These are phyloP conservation scores for Stagonosporopsis rhizophila DNA, from an alignment of 2,329 filamentous ascomycete genomes.

Conservation along the genomic window DNA sequence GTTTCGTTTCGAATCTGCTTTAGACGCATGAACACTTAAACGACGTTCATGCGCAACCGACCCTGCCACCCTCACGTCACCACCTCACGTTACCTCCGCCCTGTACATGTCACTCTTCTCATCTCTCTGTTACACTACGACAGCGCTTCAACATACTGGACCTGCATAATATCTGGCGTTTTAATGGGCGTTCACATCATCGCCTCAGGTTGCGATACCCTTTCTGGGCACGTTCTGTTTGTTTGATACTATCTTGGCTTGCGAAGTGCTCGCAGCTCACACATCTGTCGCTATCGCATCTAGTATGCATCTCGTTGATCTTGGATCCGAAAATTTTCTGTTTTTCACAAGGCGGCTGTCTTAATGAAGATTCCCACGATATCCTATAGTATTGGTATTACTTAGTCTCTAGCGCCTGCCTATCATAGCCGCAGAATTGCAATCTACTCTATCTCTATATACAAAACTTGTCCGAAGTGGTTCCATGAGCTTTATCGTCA, in stretches of 20 bases:
- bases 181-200: constrained; percentile 2
- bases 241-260: constrained; percentile 9
- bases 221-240: constrained; percentile 17
- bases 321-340: constrained; percentile 6
- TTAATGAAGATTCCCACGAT: constrained; percentile 14
- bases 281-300: constrained; percentile 29
- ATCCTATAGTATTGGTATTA: constrained; percentile 21
- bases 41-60: constrained; percentile 21
- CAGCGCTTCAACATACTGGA: constrained; percentile 13
- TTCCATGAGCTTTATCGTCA: background rate
- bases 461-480: constrained; percentile 1
- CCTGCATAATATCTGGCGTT: constrained; percentile 29
- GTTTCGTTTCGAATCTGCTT: constrained; percentile 28
- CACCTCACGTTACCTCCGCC: constrained; percentile 12
- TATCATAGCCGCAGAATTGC: constrained; percentile 11
- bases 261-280: constrained; percentile 32
- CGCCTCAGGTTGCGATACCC: constrained; percentile 21
- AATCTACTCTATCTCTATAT: constrained; percentile 11
- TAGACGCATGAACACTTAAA: constrained; percentile 24
- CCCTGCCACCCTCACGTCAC: constrained; percentile 13
- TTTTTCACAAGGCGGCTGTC: constrained; percentile 9
- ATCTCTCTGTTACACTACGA: constrained; percentile 14
- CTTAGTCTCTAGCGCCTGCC: constrained; percentile 12
- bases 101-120: constrained; percentile 18
- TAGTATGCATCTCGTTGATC: constrained; percentile 23